Conservation (phyloP, 129 eudicot species). For the Glebionis coronaria region DNA sequence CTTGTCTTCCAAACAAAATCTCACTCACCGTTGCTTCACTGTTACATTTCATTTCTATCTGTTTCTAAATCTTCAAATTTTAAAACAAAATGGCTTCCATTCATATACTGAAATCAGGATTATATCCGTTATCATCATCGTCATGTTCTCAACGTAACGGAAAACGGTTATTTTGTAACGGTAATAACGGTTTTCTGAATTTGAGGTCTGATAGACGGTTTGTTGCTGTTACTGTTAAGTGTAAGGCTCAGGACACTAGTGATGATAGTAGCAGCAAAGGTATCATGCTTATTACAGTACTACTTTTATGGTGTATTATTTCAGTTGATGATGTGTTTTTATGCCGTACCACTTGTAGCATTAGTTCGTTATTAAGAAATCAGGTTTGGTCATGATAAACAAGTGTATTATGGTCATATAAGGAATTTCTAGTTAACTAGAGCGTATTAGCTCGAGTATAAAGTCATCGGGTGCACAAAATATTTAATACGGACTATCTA, state of each 20-base stretch:
- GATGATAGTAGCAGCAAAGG: constrained; percentile 58
- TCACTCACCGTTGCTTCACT: constrained; percentile 22
- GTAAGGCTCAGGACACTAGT: constrained; percentile 40
- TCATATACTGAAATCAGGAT: constrained; percentile 50
- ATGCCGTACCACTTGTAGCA: too few species aligned
- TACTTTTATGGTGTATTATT: too few species aligned
- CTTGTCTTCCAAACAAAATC: constrained; percentile 17
- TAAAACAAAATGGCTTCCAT: constrained; percentile 73
- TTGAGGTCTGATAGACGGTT: constrained; percentile 32
- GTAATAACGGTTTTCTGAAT: constrained; percentile 26
- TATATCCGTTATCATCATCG: constrained; percentile 42
- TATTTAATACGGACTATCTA: too few species aligned
- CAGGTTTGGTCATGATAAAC: not conserved
- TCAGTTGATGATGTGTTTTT: too few species aligned
- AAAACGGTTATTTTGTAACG: constrained; percentile 25
- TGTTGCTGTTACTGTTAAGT: constrained; percentile 38
- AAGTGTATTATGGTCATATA: not conserved
- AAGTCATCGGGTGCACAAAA: too few species aligned
- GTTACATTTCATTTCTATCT: constrained; percentile 19
- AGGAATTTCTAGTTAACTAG: not conserved
- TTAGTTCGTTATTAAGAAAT: constrained; percentile 1
- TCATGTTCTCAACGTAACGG: constrained; percentile 16
- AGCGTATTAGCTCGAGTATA: too few species aligned
- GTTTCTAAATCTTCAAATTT: too few species aligned
- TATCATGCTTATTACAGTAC: constrained; percentile 8